Evolutionary conservation across 2,329 filamentous ascomycete species (phyloP), one percentile per base, ranked within the genome.

Genomic region (Aureobasidium sp.): DNA sequence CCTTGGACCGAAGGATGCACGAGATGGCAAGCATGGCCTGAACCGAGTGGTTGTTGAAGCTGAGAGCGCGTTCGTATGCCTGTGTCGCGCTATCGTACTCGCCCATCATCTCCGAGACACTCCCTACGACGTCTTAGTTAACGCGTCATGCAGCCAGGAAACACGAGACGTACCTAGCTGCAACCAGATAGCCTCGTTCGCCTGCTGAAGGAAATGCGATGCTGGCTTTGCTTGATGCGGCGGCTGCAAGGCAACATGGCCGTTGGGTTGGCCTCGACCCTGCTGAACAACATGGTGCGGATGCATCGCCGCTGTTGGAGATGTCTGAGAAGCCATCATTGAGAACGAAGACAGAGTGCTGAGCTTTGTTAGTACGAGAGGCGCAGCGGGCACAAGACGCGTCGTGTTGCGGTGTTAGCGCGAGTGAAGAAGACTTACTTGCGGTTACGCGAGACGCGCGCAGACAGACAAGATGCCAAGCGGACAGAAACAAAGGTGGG

Each of bases 11-110:
- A 63, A 96, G 80, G 63, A 97, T 94, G 72, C 89, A 85, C 62
- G 92, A 94, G 65, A 97, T 96, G 63, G 91, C 89, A 67, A 91
- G 95, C 89, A 97, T 93, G 31, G 94, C 94, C 0, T 85, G 84
- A 53, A 94, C 87, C 19, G 93, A 97, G 78, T 89, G 90, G 49
- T 85, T 84, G 71, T 97, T 97, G 72, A 92, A 89, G 66, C 84
- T 83, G 63, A 97, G 81, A 43, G 92, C 94, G 71, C 89, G 87
- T 74, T 97, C 91, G 74, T 96, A 99, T 46, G 92, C 89, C 66
- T 84, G 81, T 79, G 94, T 89, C 54, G 93, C 93, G 70, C 93
- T 90, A 63, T 97, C 93, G 45, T 89, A 80, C 69, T 94, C 89
- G 65, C 90, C 89, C 77, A 96, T 84, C 67, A 94, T 78, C 77